Base-by-base conservation (phyloP, 1,139 yeast species). In the Hemisphaericaspora xylofermentans region DNA sequence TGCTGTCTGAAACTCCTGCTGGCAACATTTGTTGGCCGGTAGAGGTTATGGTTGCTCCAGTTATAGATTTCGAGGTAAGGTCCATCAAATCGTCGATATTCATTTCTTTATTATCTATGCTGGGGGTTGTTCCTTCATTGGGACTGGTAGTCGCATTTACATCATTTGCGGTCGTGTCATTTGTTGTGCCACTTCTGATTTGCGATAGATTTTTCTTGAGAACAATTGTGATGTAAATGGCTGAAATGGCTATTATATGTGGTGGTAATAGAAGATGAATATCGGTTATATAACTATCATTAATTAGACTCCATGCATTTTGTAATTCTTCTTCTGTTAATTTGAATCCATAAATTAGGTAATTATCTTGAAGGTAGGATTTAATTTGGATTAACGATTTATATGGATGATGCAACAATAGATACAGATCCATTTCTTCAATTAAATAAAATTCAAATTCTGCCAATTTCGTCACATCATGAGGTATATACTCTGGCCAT, bases 401-500 rank as follows among this genome's bases (percentile, higher is more conserved):
- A 63, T 93, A 93, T 0, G 98, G 98, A 59, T 93, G 98, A 58
- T 89, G 93, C 2, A 91, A 78, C 19, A 91, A 74, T 48, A 93
- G 64, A 54, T 78, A 88, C 49, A 89, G 79, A 44, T 88, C 88
- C 66, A 93, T 73, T 60, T 91, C 98, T 57, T 89, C 97, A 29
- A 93, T 84, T 39, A 93, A 62, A 57, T 93, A 93, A 60, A 93
- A 93, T 64, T 93, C 98, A 64, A 94, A 88, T 58, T 93, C 98
- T 0, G 98, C 97, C n/a, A 93, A 72, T 55, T 87, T 88, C 30
- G 96, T 84, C 17, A 91, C 80, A 58, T 93, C 98, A 43, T 87
- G 89, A 0, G 97, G 95, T 26, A 93, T 84, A 56, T 82, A 88
- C 55, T 91, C 97, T 0, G 98, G 97, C 98, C 98, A 93, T 37